These are phyloP conservation scores for Haematococcus sp. DNA, from an alignment of 139 green algal genomes.

Conservation along the genomic window DNA sequence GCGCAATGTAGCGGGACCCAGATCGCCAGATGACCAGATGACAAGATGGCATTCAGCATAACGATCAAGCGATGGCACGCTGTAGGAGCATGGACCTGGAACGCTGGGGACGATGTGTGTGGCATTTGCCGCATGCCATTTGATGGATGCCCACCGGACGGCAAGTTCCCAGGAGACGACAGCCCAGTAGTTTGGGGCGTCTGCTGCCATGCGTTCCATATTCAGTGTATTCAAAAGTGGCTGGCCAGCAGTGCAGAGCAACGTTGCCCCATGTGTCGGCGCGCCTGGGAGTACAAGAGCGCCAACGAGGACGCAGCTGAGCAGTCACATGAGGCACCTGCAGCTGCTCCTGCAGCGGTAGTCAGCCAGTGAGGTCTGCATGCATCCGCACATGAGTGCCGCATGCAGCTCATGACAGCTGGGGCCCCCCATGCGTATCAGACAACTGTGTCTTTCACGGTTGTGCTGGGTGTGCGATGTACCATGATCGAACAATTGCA, in stretches of 20 bases:
- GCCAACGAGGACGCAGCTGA: background rate
- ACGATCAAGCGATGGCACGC: conserved; percentile 66
- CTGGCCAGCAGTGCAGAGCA: conserved; percentile 54
- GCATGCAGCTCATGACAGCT: no score
- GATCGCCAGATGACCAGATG: no score
- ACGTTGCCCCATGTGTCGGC: conserved; percentile 63
- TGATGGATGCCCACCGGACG: conserved; percentile 65
- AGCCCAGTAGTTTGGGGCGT: conserved; percentile 65
- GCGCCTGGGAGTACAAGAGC: conserved; percentile 63
- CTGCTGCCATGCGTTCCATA: conserved; percentile 67
- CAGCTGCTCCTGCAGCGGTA: no score
- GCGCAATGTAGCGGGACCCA: no score
- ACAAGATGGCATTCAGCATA: conserved; percentile 11
- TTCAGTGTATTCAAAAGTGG: conserved; percentile 73
- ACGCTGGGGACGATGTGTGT: conserved; percentile 65
- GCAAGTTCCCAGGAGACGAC: conserved; percentile 71
- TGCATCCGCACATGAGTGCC: no score
- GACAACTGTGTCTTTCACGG: no score
- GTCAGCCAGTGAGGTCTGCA: no score
- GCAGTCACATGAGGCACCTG: no score
- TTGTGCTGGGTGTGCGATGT: no score
- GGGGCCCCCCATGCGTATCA: no score
- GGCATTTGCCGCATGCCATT: conserved; percentile 65
- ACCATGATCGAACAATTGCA: no score
- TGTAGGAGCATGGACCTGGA: conserved; percentile 70